Evolutionary conservation across 164 flowering plant genomes (phyloP), one percentile per base, ranked within the genome.

Genomic region (Magnolia kwangsiensis): DNA sequence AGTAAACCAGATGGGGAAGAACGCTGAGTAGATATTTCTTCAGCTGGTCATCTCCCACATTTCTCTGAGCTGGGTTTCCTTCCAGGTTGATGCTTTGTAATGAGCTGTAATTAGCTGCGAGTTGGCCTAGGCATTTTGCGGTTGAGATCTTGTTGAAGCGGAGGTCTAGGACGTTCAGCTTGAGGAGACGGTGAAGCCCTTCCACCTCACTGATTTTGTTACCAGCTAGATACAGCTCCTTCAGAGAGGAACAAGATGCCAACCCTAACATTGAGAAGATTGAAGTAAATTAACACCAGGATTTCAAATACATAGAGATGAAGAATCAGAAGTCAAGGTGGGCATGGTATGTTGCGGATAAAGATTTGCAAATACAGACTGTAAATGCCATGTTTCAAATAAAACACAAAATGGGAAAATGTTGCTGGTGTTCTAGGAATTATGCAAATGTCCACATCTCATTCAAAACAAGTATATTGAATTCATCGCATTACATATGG

Each of bases 11-110:
- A 75, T 87, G 84, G 13, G 98, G 97, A 70, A 95, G 91, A 79
- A 92, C 90, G 71, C 96, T 86, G 61, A 79, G 88, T 50, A 95
- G 85, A 75, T 89, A 83, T 71, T 95, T 95, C 88, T 88, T 92
- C 68, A 95, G 82, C 69, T 92, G 98, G 50, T 95, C 98, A 72
- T 95, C 95, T 68, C 99, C 98, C 1, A 93, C 93, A 75, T 95
- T 93, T 74, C 86, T 91, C 86, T 95, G 99, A 13, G 98, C 93
- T 5, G 98, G 99, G 79, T 95, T 95, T 67, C 99, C 99, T 85
- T 93, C 99, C 83, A 95, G 78, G 87, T 92, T 91, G 65, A 95
- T 89, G 51, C 92, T 93, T 77, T 93, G 98, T 68, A 93, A 79
- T 69, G 96, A 95, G 69, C 81, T 89, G 87, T 91, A 93, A 83